Evolutionary conservation across 2,329 filamentous ascomycete genomes (phyloP).

Genomic region (Penicillium sp.): DNA sequence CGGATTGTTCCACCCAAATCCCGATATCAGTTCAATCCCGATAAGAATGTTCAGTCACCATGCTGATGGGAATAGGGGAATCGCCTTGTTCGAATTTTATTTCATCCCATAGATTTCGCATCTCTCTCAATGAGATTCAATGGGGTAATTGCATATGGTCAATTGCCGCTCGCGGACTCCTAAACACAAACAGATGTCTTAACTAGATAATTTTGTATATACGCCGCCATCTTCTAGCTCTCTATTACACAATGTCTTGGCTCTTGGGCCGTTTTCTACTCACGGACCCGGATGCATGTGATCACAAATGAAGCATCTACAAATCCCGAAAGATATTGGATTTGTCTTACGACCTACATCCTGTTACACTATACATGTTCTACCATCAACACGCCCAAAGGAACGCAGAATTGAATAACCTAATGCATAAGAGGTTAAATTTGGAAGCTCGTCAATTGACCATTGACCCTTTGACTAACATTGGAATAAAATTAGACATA

Average conservation of each 20-base stretch:
- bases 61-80: too few species aligned
- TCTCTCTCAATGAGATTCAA: too few species aligned
- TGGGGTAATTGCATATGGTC: too few species aligned
- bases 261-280: too few species aligned
- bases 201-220: not conserved
- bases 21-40: constrained; percentile 4
- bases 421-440: too few species aligned
- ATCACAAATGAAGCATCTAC: not conserved
- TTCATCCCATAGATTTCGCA: not conserved
- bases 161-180: not conserved
- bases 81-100: not conserved
- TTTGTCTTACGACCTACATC: not conserved
- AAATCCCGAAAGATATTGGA: not conserved
- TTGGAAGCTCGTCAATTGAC: too few species aligned
- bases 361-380: not conserved
- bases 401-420: not conserved
- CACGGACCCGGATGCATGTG: not conserved
- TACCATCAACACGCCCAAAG: too few species aligned
- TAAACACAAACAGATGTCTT: not conserved
- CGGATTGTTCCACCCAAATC: constrained; percentile 4
- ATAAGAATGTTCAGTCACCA: not conserved
- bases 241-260: not conserved
- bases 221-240: not conserved
- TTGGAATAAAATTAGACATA: too few species aligned
- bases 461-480: too few species aligned